Percentiles rank a stretch among this genome's conserved stretches.
Evolutionary conservation across 2,329 filamentous ascomycete genomes (phyloP).

Genomic region (Penicillium sp.): DNA sequence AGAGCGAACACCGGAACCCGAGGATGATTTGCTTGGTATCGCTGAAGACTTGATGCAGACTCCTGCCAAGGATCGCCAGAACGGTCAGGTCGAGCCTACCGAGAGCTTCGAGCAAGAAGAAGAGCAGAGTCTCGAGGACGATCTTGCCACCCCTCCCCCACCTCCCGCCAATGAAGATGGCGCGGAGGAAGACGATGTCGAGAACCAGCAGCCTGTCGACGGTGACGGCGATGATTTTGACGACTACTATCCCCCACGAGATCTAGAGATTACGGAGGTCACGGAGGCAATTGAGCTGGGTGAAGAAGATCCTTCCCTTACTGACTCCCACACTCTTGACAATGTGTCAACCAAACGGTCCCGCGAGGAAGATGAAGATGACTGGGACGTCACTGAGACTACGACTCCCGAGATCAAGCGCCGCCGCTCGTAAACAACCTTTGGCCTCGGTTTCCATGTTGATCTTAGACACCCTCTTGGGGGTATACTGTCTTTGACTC

Average conservation of each 20-base stretch:
- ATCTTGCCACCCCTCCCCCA: slow-evolving; percentile 10
- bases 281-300: slow-evolving; percentile 20
- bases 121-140: slow-evolving; percentile 12
- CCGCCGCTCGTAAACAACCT: slow-evolving; percentile 40
- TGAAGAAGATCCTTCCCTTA: slow-evolving; percentile 17
- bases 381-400: slow-evolving; percentile 25
- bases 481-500: background rate
- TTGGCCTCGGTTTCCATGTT: background rate
- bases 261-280: slow-evolving; percentile 28
- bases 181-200: slow-evolving; percentile 23
- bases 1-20: slow-evolving; percentile 16
- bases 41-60: slow-evolving; percentile 32
- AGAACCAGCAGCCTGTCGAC: slow-evolving; percentile 26
- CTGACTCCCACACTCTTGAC: slow-evolving; percentile 19
- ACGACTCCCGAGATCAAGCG: slow-evolving; percentile 48
- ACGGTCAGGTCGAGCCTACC: slow-evolving; percentile 7
- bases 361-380: slow-evolving; percentile 33
- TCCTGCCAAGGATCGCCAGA: slow-evolving; percentile 13
- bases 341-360: slow-evolving; percentile 30
- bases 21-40: slow-evolving; percentile 31
- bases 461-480: background rate
- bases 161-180: slow-evolving; percentile 11
- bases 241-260: slow-evolving; percentile 18
- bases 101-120: slow-evolving; percentile 16
- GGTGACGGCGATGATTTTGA: slow-evolving; percentile 36